Evolutionary conservation across 2,329 filamentous ascomycete genomes (phyloP).

Genomic region (Epicoccum nigrum): DNA sequence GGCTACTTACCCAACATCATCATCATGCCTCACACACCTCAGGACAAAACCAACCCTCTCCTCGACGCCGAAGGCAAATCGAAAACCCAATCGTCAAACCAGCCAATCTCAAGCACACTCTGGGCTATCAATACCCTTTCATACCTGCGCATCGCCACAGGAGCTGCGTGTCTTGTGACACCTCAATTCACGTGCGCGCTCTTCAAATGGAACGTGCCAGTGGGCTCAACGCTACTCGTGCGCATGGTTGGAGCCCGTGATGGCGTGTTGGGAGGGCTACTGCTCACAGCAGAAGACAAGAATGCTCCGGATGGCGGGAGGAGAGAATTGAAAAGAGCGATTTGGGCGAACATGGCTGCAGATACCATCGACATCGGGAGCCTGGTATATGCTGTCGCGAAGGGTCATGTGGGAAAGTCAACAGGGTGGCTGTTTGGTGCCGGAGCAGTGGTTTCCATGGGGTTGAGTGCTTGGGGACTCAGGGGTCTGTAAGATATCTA

Average conservation of each 20-base stretch:
- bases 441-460: conserved; percentile 20
- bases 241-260: conserved; percentile 36
- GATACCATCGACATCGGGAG: conserved; percentile 31
- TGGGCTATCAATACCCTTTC: conserved; percentile 29
- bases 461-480: conserved; percentile 24
- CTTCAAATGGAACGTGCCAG: conserved; percentile 26
- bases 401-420: conserved; percentile 24
- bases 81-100: conserved; percentile 4
- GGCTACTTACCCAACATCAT: not conserved
- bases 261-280: conserved; percentile 29
- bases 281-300: conserved; percentile 31
- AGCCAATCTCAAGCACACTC: conserved; percentile 20
- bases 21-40: conserved; percentile 2
- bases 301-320: conserved; percentile 13
- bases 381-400: conserved; percentile 26
- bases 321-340: conserved; percentile 30
- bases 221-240: conserved; percentile 16
- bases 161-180: conserved; percentile 27
- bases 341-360: conserved; percentile 29
- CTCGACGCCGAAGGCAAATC: conserved; percentile 15
- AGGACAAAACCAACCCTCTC: conserved; percentile 18
- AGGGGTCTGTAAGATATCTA: conserved; percentile 15
- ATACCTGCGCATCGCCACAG: conserved; percentile 26
- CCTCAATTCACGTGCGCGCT: conserved; percentile 28
- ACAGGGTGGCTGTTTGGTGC: conserved; percentile 27